phyloP scores from a whole-genome alignment of 73 alveolate genomes.

The Paramecium tetraurelia region DNA sequence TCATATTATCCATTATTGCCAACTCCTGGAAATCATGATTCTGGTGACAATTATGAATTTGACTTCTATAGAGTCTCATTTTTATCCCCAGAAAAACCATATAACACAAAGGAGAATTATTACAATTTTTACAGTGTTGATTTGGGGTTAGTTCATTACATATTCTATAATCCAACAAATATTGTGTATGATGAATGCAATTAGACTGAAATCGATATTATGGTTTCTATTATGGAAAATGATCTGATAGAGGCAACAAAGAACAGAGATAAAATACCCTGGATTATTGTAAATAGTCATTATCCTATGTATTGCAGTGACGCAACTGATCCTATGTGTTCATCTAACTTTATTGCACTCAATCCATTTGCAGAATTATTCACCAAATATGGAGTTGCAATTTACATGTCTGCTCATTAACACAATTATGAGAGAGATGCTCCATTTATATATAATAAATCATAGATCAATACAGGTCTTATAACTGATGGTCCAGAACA shows the following conservation, averaged over 20 bases:
- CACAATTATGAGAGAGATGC: slow-evolving; percentile 50
- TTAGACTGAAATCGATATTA: neutral
- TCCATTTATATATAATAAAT: slow-evolving; percentile 2
- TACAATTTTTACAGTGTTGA: slow-evolving; percentile 32
- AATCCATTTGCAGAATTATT: neutral
- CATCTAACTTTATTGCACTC: neutral
- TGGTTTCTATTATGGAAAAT: neutral
- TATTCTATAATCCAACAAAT: neutral
- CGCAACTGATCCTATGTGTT: neutral
- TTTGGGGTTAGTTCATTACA: slow-evolving; percentile 38
- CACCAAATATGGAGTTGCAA: neutral
- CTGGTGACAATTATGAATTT: neutral
- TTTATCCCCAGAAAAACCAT: neutral
- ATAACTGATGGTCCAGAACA: slow-evolving; percentile 37
- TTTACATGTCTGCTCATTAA: slow-evolving; percentile 35
- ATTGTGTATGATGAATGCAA: slow-evolving; percentile 11
- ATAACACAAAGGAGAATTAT: neutral
- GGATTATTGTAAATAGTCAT: slow-evolving; percentile 36
- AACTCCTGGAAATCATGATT: slow-evolving; percentile 45
- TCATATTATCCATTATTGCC: neutral
- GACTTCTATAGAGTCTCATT: neutral
- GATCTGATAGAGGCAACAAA: neutral
- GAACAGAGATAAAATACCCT: slow-evolving; percentile 17
- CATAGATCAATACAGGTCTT: neutral
- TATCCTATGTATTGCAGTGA: slow-evolving; percentile 57